Evolutionary conservation across 148 eudicot genomes (phyloP).

Genomic region (Silene latifolia): DNA sequence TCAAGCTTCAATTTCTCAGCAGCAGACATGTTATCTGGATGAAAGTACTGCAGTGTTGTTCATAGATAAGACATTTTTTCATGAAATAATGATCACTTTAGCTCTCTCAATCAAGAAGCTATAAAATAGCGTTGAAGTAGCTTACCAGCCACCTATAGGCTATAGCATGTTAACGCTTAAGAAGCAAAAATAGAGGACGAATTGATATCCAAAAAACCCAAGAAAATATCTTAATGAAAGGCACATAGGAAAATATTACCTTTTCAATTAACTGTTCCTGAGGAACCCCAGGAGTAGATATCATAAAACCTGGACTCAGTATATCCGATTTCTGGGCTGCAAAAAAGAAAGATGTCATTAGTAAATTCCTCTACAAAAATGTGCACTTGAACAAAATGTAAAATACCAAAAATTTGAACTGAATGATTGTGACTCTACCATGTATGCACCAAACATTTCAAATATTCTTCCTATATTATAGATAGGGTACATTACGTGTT

Average conservation of each 20-base stretch:
- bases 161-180: not conserved
- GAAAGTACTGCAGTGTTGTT: conserved; percentile 69
- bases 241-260: conserved; percentile 40
- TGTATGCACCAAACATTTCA: not conserved
- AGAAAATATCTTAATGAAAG: not conserved
- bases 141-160: conserved; percentile 6
- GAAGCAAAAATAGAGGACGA: not conserved
- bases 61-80: not conserved
- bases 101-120: not conserved
- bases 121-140: not conserved
- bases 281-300: conserved; percentile 66
- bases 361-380: conserved; percentile 1
- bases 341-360: conserved; percentile 11
- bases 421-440: not conserved
- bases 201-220: not conserved
- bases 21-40: conserved; percentile 95
- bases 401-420: not conserved
- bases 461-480: not conserved
- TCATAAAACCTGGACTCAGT: conserved; percentile 29
- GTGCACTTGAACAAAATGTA: not conserved
- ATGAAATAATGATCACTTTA: conserved; percentile 1
- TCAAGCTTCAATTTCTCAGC: conserved; percentile 84
- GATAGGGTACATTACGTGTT: not conserved
- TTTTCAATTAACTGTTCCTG: conserved; percentile 74
- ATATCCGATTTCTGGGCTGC: conserved; percentile 42